A percentile compares a stretch with the other conserved stretches of the same genome.
Evolutionary conservation across 208 protist genomes (phyloP).

Genomic region (Crithidia sp.): DNA sequence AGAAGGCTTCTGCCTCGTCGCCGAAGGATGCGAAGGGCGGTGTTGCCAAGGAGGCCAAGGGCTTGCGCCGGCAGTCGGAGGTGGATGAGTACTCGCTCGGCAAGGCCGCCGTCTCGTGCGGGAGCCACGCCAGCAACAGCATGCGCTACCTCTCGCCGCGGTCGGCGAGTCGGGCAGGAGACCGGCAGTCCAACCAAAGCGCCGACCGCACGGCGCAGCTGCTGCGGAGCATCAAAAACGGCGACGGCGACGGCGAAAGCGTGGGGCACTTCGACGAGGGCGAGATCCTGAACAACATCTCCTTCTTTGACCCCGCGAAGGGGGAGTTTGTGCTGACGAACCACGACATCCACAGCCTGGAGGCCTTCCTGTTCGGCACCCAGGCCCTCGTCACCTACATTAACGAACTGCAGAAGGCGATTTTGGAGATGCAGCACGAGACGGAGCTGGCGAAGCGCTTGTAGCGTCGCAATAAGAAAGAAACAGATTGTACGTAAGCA

Average conservation of each 20-base stretch:
- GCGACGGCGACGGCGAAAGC: constrained; percentile 24
- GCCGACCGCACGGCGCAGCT: constrained; percentile 10
- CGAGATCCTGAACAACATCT: constrained; percentile 53
- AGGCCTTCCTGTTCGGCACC: constrained; percentile 87
- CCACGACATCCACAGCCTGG: constrained; percentile 88
- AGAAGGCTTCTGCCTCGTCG: neutral
- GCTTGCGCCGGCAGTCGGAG: neutral
- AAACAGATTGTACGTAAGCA: too few species aligned
- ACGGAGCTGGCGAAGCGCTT: constrained; percentile 72
- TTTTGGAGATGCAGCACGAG: constrained; percentile 83
- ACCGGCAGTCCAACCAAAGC: constrained; percentile 6
- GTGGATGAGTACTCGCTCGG: neutral
- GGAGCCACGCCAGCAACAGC: constrained; percentile 11
- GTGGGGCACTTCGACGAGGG: constrained; percentile 13
- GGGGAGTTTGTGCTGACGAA: constrained; percentile 87
- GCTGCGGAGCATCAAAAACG: constrained; percentile 17
- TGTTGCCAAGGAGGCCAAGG: neutral
- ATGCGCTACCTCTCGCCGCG: constrained; percentile 12
- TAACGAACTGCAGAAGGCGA: constrained; percentile 82
- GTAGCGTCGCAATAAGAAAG: constrained; percentile 19
- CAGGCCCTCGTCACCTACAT: constrained; percentile 72
- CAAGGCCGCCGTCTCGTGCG: neutral
- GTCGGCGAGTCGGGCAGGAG: constrained; percentile 14
- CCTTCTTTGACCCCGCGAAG: constrained; percentile 65
- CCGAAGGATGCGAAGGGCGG: neutral